Evolutionary conservation across 108 stramenopile genomes (phyloP).

Genomic region (Nitzschia sp.): DNA sequence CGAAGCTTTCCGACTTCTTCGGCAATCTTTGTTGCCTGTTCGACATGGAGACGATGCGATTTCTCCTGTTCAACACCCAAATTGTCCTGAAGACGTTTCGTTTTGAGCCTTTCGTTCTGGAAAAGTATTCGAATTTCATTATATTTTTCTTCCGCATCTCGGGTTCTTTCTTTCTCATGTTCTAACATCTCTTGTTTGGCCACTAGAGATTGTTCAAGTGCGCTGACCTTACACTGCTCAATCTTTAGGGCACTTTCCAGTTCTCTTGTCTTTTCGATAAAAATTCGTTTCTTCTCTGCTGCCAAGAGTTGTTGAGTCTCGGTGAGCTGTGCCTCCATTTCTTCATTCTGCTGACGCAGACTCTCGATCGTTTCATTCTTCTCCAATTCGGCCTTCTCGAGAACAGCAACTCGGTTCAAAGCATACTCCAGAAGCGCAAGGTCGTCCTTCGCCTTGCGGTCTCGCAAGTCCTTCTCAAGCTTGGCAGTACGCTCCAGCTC

Average conservation of each 20-base stretch:
- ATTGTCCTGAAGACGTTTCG: constrained; percentile 7
- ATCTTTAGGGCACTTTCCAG: constrained; percentile 4
- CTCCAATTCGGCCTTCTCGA: constrained; percentile 3
- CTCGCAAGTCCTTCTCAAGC: neutral
- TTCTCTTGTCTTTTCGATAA: constrained; percentile 2
- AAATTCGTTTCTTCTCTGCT: neutral
- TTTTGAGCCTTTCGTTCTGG: constrained; percentile 6
- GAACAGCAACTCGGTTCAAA: neutral
- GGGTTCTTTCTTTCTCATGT: constrained; percentile 1
- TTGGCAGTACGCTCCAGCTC: neutral
- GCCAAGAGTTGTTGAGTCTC: neutral
- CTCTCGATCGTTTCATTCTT: neutral
- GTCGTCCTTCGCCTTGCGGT: neutral
- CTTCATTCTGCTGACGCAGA: neutral
- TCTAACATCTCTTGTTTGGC: constrained; percentile 10
- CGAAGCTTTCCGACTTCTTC: neutral
- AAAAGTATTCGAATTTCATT: constrained; percentile 2
- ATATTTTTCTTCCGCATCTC: neutral
- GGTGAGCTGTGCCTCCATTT: neutral
- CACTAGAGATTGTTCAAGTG: constrained; percentile 13
- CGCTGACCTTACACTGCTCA: neutral
- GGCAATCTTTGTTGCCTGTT: neutral
- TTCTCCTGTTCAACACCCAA: constrained; percentile 12
- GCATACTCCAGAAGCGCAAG: neutral
- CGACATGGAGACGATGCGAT: constrained; percentile 7